Evolutionary conservation across 2,329 filamentous ascomycete genomes (phyloP).

Genomic region (Ramularia collo-cygni): DNA sequence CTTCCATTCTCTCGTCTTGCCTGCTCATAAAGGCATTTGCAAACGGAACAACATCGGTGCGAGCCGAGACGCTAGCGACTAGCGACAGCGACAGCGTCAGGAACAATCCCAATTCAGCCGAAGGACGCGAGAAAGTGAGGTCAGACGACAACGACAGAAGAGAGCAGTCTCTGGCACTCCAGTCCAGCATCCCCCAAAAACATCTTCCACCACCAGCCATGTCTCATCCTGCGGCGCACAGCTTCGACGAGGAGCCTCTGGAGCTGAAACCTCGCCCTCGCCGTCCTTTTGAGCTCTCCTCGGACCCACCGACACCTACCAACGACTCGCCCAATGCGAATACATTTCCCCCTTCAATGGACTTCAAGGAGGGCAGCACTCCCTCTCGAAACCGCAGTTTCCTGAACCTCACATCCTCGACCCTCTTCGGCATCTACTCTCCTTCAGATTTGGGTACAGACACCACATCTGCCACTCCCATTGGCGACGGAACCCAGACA

Average conservation of each 20-base stretch:
- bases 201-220: constrained; percentile 12
- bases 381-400: constrained; percentile 64
- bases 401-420: constrained; percentile 80
- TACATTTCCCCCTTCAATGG: constrained; percentile 9
- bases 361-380: constrained; percentile 35
- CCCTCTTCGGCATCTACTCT: constrained; percentile 85
- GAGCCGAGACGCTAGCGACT: background rate
- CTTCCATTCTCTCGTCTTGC: background rate
- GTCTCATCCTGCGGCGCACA: constrained; percentile 21
- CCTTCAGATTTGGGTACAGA: constrained; percentile 51
- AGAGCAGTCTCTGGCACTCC: too few species aligned
- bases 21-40: background rate
- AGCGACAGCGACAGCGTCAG: too few species aligned
- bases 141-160: too few species aligned
- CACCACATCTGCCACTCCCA: constrained; percentile 54
- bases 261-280: constrained; percentile 51
- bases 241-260: constrained; percentile 16
- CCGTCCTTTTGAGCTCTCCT: constrained; percentile 60
- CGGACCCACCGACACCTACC: constrained; percentile 34
- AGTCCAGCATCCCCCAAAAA: background rate
- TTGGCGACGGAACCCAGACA: constrained; percentile 70
- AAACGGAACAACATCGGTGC: background rate
- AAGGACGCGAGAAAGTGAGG: too few species aligned
- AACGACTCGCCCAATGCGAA: constrained; percentile 18
- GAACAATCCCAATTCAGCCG: too few species aligned